A percentile compares a stretch with the other conserved stretches of the same genome.
These are phyloP conservation scores for Alternaria incomplexa DNA, from an alignment of 2,329 filamentous ascomycete genomes.

Conservation along the genomic window DNA sequence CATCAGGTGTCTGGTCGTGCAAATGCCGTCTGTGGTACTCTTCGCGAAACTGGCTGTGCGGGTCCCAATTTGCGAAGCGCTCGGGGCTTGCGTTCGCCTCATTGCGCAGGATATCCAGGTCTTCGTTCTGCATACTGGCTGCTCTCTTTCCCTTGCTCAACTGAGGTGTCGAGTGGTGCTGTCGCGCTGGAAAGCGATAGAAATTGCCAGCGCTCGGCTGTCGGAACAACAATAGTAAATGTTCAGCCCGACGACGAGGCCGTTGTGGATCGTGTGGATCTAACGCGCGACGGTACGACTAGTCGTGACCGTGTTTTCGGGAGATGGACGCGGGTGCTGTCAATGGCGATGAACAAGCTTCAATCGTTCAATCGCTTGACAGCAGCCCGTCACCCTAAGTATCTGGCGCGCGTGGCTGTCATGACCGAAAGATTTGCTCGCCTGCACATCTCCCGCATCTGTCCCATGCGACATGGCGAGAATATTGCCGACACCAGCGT, in stretches of 20 bases:
- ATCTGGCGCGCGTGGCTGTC: background rate
- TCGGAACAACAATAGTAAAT: background rate
- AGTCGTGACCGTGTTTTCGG: constrained; percentile 5
- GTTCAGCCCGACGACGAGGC: constrained; percentile 12
- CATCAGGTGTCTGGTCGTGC: constrained; percentile 22
- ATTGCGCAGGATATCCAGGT: constrained; percentile 36
- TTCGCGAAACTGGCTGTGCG: constrained; percentile 31
- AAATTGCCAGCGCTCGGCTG: background rate
- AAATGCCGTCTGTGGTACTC: constrained; percentile 31
- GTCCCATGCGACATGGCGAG: background rate
- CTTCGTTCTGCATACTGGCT: constrained; percentile 42
- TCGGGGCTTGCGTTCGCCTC: constrained; percentile 37
- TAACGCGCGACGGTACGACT: constrained; percentile 3
- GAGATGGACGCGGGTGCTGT: constrained; percentile 1
- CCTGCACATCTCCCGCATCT: background rate
- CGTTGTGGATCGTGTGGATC: constrained; percentile 11
- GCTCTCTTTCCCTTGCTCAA: background rate
- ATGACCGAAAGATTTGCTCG: background rate
- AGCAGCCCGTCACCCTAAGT: background rate
- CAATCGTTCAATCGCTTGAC: background rate
- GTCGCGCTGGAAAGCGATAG: background rate
- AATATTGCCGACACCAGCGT: background rate
- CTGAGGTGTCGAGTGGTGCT: background rate
- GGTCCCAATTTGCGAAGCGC: constrained; percentile 39
- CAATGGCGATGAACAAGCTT: background rate